Evolutionary conservation across 176 grass and related monocot genomes (phyloP).

Genomic region (Typha latifolia): DNA sequence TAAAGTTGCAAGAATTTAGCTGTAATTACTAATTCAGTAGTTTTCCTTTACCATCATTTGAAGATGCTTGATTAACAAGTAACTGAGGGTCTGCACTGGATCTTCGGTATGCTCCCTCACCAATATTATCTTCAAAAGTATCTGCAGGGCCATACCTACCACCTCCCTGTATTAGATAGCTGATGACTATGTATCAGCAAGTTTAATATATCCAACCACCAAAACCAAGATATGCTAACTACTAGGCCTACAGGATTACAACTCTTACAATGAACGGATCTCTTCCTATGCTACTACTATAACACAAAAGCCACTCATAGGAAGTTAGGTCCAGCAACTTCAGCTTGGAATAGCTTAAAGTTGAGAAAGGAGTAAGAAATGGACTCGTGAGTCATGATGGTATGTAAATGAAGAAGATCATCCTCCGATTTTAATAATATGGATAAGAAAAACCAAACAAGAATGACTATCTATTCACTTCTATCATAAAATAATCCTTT

Average conservation of each 20-base stretch:
- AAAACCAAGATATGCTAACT: not conserved
- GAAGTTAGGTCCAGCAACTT: too few species aligned
- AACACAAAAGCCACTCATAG: too few species aligned
- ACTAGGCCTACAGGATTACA: not conserved
- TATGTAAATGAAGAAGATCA: too few species aligned
- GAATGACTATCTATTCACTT: too few species aligned
- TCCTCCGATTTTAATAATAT: too few species aligned
- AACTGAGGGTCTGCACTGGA: conserved; percentile 26
- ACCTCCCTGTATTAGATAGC: conserved; percentile 45
- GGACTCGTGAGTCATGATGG: too few species aligned
- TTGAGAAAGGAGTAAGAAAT: too few species aligned
- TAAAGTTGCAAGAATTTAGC: conserved; percentile 13
- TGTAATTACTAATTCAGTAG: not conserved
- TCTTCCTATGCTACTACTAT: too few species aligned
- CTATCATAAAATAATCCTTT: too few species aligned
- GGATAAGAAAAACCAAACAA: too few species aligned
- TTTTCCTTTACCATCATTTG: conserved; percentile 56
- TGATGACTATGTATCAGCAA: not conserved
- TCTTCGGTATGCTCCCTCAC: conserved; percentile 24
- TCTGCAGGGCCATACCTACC: conserved; percentile 16
- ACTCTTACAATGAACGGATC: not conserved
- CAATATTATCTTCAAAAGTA: conserved; percentile 47
- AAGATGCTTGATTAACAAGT: conserved; percentile 38
- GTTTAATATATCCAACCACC: not conserved
- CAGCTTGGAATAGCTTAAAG: too few species aligned